Evolutionary conservation across 768 basidiomycete genomes (phyloP).

Genomic region (Cyclocybe cylindracea): DNA sequence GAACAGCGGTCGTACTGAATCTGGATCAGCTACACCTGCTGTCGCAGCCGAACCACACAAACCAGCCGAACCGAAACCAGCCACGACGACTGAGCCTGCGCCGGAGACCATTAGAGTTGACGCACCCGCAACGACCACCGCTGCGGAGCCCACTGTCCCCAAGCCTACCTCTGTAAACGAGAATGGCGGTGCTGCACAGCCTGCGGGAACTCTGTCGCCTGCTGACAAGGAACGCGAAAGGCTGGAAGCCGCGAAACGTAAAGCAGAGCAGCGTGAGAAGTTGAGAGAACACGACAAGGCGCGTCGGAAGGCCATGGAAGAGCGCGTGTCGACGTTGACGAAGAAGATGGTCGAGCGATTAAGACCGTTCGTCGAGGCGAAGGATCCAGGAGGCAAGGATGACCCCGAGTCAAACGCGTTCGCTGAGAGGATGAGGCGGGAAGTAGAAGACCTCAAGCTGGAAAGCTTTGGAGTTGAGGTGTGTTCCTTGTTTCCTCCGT

Average conservation of each 20-base stretch:
- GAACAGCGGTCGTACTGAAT: conserved; percentile 28
- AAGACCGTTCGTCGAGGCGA: conserved; percentile 89
- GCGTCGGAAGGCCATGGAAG: conserved; percentile 76
- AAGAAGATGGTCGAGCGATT: conserved; percentile 83
- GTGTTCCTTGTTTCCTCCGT: conserved; percentile 16
- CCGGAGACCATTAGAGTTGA: conserved; percentile 3
- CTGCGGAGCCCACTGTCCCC: conserved; percentile 12
- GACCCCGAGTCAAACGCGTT: conserved; percentile 85
- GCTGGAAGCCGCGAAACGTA: conserved; percentile 54
- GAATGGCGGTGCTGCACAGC: conserved; percentile 11
- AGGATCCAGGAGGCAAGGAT: conserved; percentile 74
- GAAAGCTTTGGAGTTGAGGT: conserved; percentile 98
- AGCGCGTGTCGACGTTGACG: conserved; percentile 72
- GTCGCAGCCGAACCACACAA: conserved; percentile 1
- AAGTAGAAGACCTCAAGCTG: conserved; percentile 93
- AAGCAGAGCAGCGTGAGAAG: conserved; percentile 84
- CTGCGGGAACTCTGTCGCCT: conserved; percentile 21
- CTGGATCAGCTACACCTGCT: conserved; percentile 1
- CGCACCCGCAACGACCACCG: conserved; percentile 8
- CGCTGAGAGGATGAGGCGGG: conserved; percentile 71
- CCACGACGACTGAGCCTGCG: conserved; percentile 9
- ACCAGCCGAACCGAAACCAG: conserved; percentile 6
- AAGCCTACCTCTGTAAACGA: conserved; percentile 21
- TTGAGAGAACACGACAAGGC: conserved; percentile 81
- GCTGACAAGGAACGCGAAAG: conserved; percentile 38